Base-by-base conservation (phyloP, 352 stramenopile species). In the Globisporangium cystogenes region DNA sequence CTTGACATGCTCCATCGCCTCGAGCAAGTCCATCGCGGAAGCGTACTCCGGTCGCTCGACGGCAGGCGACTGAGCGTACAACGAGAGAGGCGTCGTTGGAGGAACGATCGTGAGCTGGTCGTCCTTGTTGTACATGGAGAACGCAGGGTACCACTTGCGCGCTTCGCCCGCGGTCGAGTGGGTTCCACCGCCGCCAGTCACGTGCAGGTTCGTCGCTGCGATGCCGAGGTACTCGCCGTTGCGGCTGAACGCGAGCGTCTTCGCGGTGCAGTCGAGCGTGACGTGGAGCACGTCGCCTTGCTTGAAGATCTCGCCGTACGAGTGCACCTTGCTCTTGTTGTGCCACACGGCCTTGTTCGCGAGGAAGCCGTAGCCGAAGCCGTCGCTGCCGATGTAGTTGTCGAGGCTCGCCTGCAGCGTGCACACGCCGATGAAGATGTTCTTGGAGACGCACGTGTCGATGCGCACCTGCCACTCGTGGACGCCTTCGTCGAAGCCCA, bases 81-180 rank as follows among this genome's bases (percentile, higher is more conserved):
- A 26, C 36, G 49, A 26, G 14, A 20, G 27, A 14, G 31, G 27
- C 5, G 41, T 48, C 16, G 55, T 47, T 24, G 76, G 68, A 24
- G 75, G 75, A 6, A 91, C 62, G 18, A 96, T 47, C 10, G 82
- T 93, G 16, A 96, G 48, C 44, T 90, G 79, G 47, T 96, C 87
- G 42, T 91, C 86, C 55, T 95, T 96, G 66, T 97, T 96, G 62
- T 97, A 97, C 61, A 97, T 67, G 3, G 87, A 96, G 43, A 97
- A 81, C 8, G 89, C 87, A 11, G 90, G 89, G 50, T 86, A 97
- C 79, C 79, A 90, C 43, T 83, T 90, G 58, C 62, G 82, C 21
- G 49, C 26, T 12, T 64, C 51, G 31, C 51, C 57, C 16, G 24
- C n/a, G 2, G 35, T 49, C 33, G 12, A 39, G 36, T 24, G 52